Conservation (phyloP, 805 yeast genomes). For the Schwanniomyces sp. region DNA sequence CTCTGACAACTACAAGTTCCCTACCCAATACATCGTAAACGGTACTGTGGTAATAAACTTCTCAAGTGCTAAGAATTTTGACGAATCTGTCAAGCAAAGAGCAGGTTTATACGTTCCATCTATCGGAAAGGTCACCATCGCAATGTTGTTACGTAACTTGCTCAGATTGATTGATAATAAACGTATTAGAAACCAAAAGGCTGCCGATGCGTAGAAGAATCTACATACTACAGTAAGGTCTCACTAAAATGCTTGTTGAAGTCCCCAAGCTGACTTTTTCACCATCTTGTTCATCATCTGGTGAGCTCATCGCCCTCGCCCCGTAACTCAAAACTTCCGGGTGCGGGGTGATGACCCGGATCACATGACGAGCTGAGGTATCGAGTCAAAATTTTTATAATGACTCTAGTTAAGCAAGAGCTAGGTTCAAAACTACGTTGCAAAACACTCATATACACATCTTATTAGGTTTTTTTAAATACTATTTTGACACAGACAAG, state of each 20-base stretch:
- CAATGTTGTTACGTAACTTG: slow-evolving; percentile 89
- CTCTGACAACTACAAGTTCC: slow-evolving; percentile 77
- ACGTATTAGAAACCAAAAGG: slow-evolving; percentile 15
- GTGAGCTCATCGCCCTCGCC: background rate
- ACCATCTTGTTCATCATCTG: too few relatives aligned
- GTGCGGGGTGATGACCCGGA: background rate
- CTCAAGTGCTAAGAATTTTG: slow-evolving; percentile 84
- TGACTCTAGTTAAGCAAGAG: background rate
- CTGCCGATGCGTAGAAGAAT: background rate
- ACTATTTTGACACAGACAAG: background rate
- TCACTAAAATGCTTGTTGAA: too few relatives aligned
- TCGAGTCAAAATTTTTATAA: slow-evolving; percentile 1
- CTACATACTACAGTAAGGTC: background rate
- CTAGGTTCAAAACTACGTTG: background rate
- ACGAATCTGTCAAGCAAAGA: slow-evolving; percentile 73
- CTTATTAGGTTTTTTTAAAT: background rate
- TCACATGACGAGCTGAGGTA: slow-evolving; percentile 1
- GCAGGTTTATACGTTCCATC: slow-evolving; percentile 95
- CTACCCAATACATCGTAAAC: slow-evolving; percentile 71
- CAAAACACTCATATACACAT: background rate
- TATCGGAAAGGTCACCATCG: slow-evolving; percentile 93
- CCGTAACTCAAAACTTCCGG: background rate
- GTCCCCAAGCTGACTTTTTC: too few relatives aligned
- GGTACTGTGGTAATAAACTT: slow-evolving; percentile 93
- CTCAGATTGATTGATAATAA: slow-evolving; percentile 77